Conservation (phyloP, 495 filamentous ascomycete species). For the Hypoxylon lienhwacheense region DNA sequence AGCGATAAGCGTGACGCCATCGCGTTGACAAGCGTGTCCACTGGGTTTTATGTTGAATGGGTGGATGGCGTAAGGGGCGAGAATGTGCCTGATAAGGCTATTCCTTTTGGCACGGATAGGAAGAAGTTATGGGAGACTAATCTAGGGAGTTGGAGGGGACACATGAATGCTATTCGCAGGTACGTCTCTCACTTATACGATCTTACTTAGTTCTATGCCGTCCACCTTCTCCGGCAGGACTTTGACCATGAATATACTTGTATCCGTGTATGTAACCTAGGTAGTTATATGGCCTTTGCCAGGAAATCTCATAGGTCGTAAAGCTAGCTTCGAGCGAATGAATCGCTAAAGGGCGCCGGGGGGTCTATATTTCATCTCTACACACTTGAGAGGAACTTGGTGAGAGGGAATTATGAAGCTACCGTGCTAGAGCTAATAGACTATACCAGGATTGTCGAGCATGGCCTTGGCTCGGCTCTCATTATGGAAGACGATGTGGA, state of each 20-base stretch:
- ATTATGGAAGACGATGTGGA: slow-evolving; percentile 55
- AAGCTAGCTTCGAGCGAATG: too few relatives aligned
- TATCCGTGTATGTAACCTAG: too few relatives aligned
- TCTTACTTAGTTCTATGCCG: not conserved
- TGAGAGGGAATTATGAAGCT: too few relatives aligned
- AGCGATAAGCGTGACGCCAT: slow-evolving; percentile 47
- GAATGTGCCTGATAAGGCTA: slow-evolving; percentile 39
- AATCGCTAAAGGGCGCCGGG: too few relatives aligned
- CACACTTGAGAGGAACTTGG: too few relatives aligned
- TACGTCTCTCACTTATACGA: too few relatives aligned
- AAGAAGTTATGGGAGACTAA: slow-evolving; percentile 29
- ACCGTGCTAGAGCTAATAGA: too few relatives aligned
- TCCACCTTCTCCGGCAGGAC: not conserved
- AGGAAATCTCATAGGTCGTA: too few relatives aligned
- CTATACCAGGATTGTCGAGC: slow-evolving; percentile 47
- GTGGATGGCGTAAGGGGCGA: slow-evolving; percentile 42
- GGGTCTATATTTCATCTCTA: too few relatives aligned
- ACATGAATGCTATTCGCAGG: slow-evolving; percentile 42
- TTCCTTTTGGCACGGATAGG: slow-evolving; percentile 22
- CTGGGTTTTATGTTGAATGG: slow-evolving; percentile 43
- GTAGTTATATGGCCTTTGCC: too few relatives aligned
- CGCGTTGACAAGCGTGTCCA: slow-evolving; percentile 36
- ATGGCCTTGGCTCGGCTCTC: slow-evolving; percentile 46
- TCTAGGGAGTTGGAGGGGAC: slow-evolving; percentile 45
- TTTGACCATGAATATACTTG: too few relatives aligned